A percentile compares a stretch with the other conserved stretches of the same genome.
Conservation (phyloP, 441 rosid genomes). For the Melianthus villosus region DNA sequence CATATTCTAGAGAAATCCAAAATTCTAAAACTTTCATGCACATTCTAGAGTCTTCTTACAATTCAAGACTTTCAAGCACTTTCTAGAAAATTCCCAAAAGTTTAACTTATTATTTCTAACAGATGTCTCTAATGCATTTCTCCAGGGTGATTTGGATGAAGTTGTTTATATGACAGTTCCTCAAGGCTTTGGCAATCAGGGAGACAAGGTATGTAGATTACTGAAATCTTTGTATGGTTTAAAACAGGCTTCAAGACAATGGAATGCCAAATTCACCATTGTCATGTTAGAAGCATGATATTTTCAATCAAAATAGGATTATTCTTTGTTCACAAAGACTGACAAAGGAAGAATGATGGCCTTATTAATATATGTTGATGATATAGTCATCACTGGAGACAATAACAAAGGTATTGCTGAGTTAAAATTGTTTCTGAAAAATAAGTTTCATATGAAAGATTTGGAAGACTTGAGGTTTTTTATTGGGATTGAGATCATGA, state of each 20-base stretch:
- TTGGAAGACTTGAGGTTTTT: slow-evolving; percentile 6
- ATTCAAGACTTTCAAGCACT: no score
- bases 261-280: slow-evolving; percentile 3
- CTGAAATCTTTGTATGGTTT: slow-evolving; percentile 5
- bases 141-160: neutral
- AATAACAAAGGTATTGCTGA: neutral
- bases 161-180: slow-evolving; percentile 5
- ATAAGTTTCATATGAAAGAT: slow-evolving; percentile 8
- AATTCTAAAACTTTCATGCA: no score
- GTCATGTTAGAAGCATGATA: neutral
- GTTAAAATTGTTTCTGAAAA: neutral
- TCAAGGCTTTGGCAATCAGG: neutral
- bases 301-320: neutral
- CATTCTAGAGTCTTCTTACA: no score
- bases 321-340: neutral
- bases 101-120: no score
- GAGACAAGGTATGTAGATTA: neutral
- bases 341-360: neutral
- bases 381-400: neutral
- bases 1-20: no score
- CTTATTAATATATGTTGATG: slow-evolving; percentile 8
- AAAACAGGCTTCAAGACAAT: neutral
- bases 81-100: no score
- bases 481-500: slow-evolving; percentile 11
- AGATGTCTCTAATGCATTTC: neutral